These are phyloP conservation scores for Heliamphora ciliata DNA, from an alignment of 179 eudicot species.

Conservation along the genomic window DNA sequence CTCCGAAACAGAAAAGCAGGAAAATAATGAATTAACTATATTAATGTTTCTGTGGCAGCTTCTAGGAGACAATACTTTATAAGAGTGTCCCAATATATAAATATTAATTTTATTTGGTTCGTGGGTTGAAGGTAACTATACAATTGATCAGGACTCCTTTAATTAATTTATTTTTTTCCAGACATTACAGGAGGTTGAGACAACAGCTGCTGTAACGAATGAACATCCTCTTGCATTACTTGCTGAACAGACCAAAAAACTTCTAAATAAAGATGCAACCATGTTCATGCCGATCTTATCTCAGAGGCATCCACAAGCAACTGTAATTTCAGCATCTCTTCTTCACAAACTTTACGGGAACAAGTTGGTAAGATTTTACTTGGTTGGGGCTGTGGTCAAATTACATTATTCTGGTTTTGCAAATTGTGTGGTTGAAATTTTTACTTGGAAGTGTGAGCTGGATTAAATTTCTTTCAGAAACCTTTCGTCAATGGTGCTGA, in stretches of 20 bases:
- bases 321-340: slow-evolving; percentile 78
- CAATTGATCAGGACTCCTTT: slow-evolving; percentile 10
- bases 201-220: slow-evolving; percentile 55
- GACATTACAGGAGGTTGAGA: slow-evolving; percentile 72
- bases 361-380: slow-evolving; percentile 62
- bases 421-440: neutral
- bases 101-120: slow-evolving; percentile 4
- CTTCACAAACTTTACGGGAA: slow-evolving; percentile 88
- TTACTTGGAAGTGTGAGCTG: slow-evolving; percentile 14
- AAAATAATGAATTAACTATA: neutral
- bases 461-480: slow-evolving; percentile 45
- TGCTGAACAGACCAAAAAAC: slow-evolving; percentile 75
- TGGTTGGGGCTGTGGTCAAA: neutral
- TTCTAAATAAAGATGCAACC: slow-evolving; percentile 64
- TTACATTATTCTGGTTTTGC: neutral
- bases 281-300: slow-evolving; percentile 71
- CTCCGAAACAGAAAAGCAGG: neutral
- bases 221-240: slow-evolving; percentile 88
- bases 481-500: slow-evolving; percentile 82
- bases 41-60: neutral
- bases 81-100: neutral
- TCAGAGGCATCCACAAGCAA: slow-evolving; percentile 70
- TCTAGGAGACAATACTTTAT: neutral
- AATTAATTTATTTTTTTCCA: slow-evolving; percentile 21
- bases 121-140: neutral